Evolutionary conservation across 164 flowering plant species (phyloP).

Genomic region (Vitis amurensis): DNA sequence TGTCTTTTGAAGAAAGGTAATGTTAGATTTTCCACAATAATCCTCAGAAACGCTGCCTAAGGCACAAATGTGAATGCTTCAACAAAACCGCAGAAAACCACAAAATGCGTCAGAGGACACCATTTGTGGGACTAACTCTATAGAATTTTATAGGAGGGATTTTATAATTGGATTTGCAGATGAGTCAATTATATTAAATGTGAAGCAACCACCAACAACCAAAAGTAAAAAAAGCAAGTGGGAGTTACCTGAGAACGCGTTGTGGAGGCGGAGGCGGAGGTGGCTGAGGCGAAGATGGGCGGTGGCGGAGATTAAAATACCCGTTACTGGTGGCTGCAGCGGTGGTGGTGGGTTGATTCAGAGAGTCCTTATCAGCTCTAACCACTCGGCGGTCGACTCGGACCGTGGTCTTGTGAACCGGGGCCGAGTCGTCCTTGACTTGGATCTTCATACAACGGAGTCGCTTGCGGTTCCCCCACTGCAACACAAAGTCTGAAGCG

Average conservation of each 20-base stretch:
- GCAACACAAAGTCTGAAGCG: constrained; percentile 59
- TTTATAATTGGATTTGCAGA: too few relatives aligned
- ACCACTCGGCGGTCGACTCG: constrained; percentile 61
- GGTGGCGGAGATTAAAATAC: constrained; percentile 51
- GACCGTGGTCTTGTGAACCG: constrained; percentile 39
- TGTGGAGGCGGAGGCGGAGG: constrained; percentile 35
- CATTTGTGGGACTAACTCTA: too few relatives aligned
- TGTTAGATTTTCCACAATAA: too few relatives aligned
- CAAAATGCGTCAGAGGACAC: too few relatives aligned
- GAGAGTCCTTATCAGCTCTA: constrained; percentile 41
- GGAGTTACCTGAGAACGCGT: constrained; percentile 59
- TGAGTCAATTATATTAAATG: too few relatives aligned
- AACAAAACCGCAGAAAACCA: too few relatives aligned
- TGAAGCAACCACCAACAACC: neutral
- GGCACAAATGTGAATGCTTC: too few relatives aligned
- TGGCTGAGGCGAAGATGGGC: constrained; percentile 35
- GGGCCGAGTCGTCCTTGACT: constrained; percentile 37
- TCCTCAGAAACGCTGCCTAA: too few relatives aligned
- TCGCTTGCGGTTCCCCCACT: constrained; percentile 91
- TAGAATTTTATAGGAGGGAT: too few relatives aligned
- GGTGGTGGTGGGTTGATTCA: constrained; percentile 14
- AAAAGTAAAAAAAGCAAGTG: neutral
- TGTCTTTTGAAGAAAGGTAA: too few relatives aligned
- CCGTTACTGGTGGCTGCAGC: constrained; percentile 20
- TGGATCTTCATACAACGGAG: constrained; percentile 74